Percentiles rank a stretch among this genome's conserved stretches.
These are phyloP conservation scores for Knoxia roxburghii DNA, from an alignment of 257 asterid species.

Conservation along the genomic window DNA sequence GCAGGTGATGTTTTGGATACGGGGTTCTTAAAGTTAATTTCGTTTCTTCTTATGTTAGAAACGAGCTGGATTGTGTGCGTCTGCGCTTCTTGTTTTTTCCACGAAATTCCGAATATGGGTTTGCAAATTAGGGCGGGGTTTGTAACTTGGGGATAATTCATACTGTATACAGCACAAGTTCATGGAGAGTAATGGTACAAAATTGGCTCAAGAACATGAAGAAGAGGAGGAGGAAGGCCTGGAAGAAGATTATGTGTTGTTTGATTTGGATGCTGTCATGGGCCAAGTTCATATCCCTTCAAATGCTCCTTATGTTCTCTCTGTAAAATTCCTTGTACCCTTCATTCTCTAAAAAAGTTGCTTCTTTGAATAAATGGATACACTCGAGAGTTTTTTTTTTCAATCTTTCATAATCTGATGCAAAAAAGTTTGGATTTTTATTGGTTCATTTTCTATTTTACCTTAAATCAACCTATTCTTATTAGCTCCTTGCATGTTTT, in stretches of 20 bases:
- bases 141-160: not conserved
- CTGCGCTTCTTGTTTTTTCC: not conserved
- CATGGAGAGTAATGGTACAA: slow-evolving; percentile 9
- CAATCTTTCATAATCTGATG: not conserved
- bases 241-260: slow-evolving; percentile 58
- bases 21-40: no score
- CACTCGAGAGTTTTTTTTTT: not conserved
- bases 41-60: no score
- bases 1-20: no score
- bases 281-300: slow-evolving; percentile 45
- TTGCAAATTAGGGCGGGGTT: no score
- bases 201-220: slow-evolving; percentile 7
- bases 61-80: no score
- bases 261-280: slow-evolving; percentile 51
- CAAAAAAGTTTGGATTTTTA: not conserved
- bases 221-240: slow-evolving; percentile 28
- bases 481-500: not conserved
- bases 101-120: not conserved
- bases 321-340: slow-evolving; percentile 35
- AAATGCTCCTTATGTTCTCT: slow-evolving; percentile 67
- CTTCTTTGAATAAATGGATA: not conserved
- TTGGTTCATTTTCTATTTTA: no score
- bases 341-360: not conserved
- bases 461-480: not conserved
- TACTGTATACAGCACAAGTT: not conserved